Evolutionary conservation across 352 stramenopile genomes (phyloP).

Genomic region (Heterotrichella gracilis): DNA sequence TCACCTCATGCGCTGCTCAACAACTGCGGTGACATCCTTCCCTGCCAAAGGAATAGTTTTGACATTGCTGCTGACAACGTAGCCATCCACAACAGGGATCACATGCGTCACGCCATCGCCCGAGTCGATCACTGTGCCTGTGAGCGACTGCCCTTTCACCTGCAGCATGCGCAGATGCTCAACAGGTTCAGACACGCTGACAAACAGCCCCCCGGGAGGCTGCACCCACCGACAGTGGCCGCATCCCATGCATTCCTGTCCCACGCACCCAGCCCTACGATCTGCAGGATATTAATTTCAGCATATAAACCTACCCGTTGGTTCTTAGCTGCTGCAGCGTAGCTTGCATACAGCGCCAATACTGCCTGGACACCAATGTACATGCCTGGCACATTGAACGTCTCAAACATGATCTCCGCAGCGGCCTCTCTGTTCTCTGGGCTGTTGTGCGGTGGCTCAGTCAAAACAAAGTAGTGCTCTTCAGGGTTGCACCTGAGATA

Average conservation of each 20-base stretch:
- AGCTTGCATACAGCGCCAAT: slow-evolving; percentile 54
- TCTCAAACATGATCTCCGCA: slow-evolving; percentile 79
- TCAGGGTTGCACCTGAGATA: slow-evolving; percentile 59
- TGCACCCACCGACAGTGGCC: no score
- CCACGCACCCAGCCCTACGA: no score
- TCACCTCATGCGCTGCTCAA: slow-evolving; percentile 51
- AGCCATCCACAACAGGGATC: slow-evolving; percentile 58
- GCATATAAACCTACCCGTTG: neutral
- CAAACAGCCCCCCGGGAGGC: no score
- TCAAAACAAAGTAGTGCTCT: slow-evolving; percentile 55
- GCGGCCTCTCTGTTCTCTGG: slow-evolving; percentile 68
- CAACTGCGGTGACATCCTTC: slow-evolving; percentile 66
- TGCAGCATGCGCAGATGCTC: no score
- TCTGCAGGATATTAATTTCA: neutral
- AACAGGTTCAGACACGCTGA: neutral
- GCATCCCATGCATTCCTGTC: no score
- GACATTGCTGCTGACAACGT: slow-evolving; percentile 71
- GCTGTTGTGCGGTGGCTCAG: slow-evolving; percentile 56
- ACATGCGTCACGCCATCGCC: slow-evolving; percentile 65
- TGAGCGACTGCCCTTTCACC: slow-evolving; percentile 39
- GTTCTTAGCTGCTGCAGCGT: no score
- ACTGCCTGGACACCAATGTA: slow-evolving; percentile 76
- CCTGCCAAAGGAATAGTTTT: slow-evolving; percentile 62
- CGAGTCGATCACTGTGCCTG: slow-evolving; percentile 61
- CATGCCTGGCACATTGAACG: slow-evolving; percentile 60